These are phyloP conservation scores for Podospora australis DNA, from an alignment of 495 filamentous ascomycete species.

Conservation along the genomic window DNA sequence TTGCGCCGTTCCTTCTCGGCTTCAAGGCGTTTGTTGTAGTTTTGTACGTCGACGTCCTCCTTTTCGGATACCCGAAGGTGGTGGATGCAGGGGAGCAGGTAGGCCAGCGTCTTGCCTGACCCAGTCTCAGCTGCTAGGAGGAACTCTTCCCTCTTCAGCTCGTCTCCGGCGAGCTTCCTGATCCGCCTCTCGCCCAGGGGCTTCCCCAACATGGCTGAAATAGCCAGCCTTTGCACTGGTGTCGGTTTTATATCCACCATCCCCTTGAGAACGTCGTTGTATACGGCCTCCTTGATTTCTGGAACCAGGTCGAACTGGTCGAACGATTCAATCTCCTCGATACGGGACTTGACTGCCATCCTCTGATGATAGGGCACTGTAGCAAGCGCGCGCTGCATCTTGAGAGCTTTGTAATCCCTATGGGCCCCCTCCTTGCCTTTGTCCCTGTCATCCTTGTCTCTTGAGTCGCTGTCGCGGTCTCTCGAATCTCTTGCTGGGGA, in stretches of 20 bases:
- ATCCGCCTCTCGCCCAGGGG: slow-evolving; percentile 5
- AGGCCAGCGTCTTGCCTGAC: slow-evolving; percentile 92
- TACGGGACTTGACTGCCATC: slow-evolving; percentile 57
- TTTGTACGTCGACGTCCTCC: slow-evolving; percentile 49
- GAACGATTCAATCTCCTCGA: slow-evolving; percentile 68
- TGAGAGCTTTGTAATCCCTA: slow-evolving; percentile 64
- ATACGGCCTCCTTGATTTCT: slow-evolving; percentile 64
- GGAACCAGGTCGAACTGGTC: slow-evolving; percentile 71
- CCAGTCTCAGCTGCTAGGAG: slow-evolving; percentile 93
- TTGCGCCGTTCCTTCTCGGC: slow-evolving; percentile 41
- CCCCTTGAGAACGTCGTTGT: slow-evolving; percentile 61
- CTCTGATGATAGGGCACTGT: slow-evolving; percentile 68
- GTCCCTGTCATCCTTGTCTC: slow-evolving; percentile 21
- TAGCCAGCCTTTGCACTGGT: slow-evolving; percentile 79
- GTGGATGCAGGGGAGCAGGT: slow-evolving; percentile 75
- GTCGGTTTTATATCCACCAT: slow-evolving; percentile 70
- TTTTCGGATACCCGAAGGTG: slow-evolving; percentile 73
- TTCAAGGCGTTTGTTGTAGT: slow-evolving; percentile 42
- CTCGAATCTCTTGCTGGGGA: slow-evolving; percentile 15
- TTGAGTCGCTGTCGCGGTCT: slow-evolving; percentile 24
- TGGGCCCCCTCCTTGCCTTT: slow-evolving; percentile 30
- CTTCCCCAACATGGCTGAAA: slow-evolving; percentile 63
- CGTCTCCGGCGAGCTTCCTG: background rate
- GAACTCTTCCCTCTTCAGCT: slow-evolving; percentile 58
- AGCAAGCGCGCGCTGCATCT: slow-evolving; percentile 80